A percentile compares a stretch with the other conserved stretches of the same genome.
These are phyloP conservation scores for Mycena venus DNA, from an alignment of 768 basidiomycete species.

Conservation along the genomic window DNA sequence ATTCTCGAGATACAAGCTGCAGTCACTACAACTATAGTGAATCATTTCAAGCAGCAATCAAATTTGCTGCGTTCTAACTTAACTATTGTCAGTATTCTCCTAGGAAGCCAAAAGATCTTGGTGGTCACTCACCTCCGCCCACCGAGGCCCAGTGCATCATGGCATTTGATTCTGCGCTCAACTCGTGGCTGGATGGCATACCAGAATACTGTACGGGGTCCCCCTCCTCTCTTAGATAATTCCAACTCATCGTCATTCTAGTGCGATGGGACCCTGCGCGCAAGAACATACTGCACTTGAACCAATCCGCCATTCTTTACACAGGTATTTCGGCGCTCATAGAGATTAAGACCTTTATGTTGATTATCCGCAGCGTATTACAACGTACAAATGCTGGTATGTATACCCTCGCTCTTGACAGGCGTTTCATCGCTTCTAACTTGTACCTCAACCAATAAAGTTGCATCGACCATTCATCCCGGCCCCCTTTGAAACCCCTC, in stretches of 20 bases:
- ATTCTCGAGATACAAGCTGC: conserved; percentile 65
- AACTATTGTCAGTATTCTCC: conserved; percentile 63
- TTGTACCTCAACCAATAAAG: background rate
- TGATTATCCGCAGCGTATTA: conserved; percentile 30
- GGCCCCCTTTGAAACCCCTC: conserved; percentile 53
- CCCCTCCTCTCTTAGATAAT: conserved; percentile 14
- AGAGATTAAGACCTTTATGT: background rate
- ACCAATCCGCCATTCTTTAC: conserved; percentile 38
- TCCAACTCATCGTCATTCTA: conserved; percentile 17
- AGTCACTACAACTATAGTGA: conserved; percentile 64
- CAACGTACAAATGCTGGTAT: conserved; percentile 65
- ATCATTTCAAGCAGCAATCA: conserved; percentile 24
- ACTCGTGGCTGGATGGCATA: conserved; percentile 71
- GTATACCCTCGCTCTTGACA: background rate
- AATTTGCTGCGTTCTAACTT: no score
- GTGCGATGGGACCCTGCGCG: conserved; percentile 47
- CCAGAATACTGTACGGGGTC: conserved; percentile 57
- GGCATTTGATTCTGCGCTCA: conserved; percentile 73
- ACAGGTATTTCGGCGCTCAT: background rate
- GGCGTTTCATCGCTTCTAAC: background rate
- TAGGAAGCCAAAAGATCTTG: conserved; percentile 47
- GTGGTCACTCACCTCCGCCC: conserved; percentile 37
- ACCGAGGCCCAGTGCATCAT: conserved; percentile 69
- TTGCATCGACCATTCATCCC: conserved; percentile 79
- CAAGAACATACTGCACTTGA: conserved; percentile 30